Evolutionary conservation across 192 early-diverging fungal genomes (phyloP), one percentile per base, ranked within the genome.

Genomic region (Coemansia asiatica): DNA sequence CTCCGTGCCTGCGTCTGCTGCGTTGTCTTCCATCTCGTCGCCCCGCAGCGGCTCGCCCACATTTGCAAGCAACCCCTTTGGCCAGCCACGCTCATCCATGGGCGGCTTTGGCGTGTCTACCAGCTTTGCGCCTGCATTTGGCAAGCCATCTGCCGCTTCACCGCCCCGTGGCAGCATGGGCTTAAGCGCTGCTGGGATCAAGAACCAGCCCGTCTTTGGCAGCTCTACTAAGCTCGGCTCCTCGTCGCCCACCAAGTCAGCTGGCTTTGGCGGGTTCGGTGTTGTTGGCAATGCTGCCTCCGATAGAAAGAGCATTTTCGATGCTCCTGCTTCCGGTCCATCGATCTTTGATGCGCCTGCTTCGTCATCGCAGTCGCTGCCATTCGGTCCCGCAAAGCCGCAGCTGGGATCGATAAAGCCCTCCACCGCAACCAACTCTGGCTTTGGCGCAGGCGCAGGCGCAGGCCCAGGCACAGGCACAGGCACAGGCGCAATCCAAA

Each of bases 161-260:
- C 40, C 40, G 40, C 40, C 40, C 40, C 40, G 5, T 13, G 40
- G 40, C 16, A 16, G 12, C 40, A 44, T 16, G 40, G 40, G 40
- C 16, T 13, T 44, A 13, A 44, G 12, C 16, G 16, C 67, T 16
- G 13, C 64, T 6, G 66, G 67, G 7, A 49, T 64, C 23, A 51
- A 29, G 27, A 53, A 51, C 19, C 67, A 76, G 58, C 70, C 57
- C 19, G 65, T 63, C 10, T 82, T 82, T 56, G 79, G 79, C 10
- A 62, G 74, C 40, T 65, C 64, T 12, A 23, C 74, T 9, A 67
- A 62, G 51, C 44, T 64, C 26, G 66, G 68, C 40, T 50, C 56
- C 13, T 55, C 75, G 15, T 44, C 67, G 19, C 18, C 55, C 0
- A 28, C 55, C 16, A 4, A 46, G 22, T 47, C 23, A 4, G 21